Evolutionary conservation across 2,329 filamentous ascomycete species (phyloP), one percentile per base, ranked within the genome.

Genomic region (Sporothrix dimorphospora): DNA sequence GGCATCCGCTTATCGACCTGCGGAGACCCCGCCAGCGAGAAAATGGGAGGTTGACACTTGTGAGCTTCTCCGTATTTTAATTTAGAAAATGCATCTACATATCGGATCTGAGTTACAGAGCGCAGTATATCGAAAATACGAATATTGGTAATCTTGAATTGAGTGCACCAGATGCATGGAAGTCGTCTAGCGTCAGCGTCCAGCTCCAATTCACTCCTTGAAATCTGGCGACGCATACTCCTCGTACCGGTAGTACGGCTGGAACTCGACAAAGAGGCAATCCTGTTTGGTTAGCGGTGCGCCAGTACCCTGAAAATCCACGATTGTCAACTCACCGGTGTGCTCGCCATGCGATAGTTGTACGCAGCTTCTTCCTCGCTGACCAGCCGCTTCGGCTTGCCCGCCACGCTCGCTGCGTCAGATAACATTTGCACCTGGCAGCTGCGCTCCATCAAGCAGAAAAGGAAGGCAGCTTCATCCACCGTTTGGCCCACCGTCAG

Each of bases 381-480:
- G 73, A 82, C 80, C 71, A 81, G 14, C 51, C 72, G 74, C 76
- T 74, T 74, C 12, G 63, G 40, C 19, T 45, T 24, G 8, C 74
- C 73, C 1, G 63, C 14, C 6, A 30, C 51, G 12, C 38, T 49
- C 8, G 88, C 88, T 0, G 88, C 87, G 77, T 91, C 88, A 11
- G 85, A 85, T 73, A 85, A 79, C 57, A 91, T 78, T 78, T 94
- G 92, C 11, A 90, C 84, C 70, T 89, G 85, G 75, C 91, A 94
- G 11, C 87, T 90, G 87, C 19, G 88, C 82, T 91, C 89, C 80
- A 90, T 84, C n/a, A 87, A 79, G 1, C 84, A 85, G 77, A 89
- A 90, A 34, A 90, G 77, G 76, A 87, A 90, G 0, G 87, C 87
- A 0, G 89, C 89, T 78, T 91, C 88, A 75, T 90, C 89, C 4